These are phyloP conservation scores for Cyclotella cryptica DNA, from an alignment of 108 stramenopile species.

Conservation along the genomic window DNA sequence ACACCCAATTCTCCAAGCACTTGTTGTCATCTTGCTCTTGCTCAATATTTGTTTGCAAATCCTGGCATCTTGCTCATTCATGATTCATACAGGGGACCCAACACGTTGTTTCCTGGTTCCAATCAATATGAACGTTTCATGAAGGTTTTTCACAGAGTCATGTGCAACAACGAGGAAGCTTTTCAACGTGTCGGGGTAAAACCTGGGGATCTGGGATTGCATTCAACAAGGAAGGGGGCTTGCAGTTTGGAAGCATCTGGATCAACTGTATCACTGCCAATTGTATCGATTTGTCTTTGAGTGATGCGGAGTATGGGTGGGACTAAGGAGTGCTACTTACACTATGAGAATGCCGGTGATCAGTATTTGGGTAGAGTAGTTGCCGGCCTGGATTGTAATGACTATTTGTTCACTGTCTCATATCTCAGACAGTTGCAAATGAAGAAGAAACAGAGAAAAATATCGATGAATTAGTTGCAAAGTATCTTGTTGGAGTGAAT, in stretches of 20 bases:
- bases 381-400: background rate
- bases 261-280: conserved; percentile 22
- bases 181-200: background rate
- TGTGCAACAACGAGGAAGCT: too few relatives aligned
- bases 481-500: too few relatives aligned
- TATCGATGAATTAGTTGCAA: too few relatives aligned
- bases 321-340: conserved; percentile 25
- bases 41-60: too few relatives aligned
- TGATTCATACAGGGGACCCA: too few relatives aligned
- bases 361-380: conserved; percentile 28
- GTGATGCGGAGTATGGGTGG: conserved; percentile 20
- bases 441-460: too few relatives aligned
- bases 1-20: too few relatives aligned
- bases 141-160: background rate
- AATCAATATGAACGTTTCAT: background rate
- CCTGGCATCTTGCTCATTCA: too few relatives aligned
- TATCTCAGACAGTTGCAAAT: too few relatives aligned
- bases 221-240: background rate
- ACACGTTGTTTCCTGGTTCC: too few relatives aligned
- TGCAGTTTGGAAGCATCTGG: conserved; percentile 4
- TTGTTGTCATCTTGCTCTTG: too few relatives aligned
- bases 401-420: background rate
- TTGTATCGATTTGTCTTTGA: conserved; percentile 21
- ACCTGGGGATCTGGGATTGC: background rate
- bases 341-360: conserved; percentile 25